Conservation (phyloP, 352 stramenopile genomes). For the Globisporangium recalcitrans region DNA sequence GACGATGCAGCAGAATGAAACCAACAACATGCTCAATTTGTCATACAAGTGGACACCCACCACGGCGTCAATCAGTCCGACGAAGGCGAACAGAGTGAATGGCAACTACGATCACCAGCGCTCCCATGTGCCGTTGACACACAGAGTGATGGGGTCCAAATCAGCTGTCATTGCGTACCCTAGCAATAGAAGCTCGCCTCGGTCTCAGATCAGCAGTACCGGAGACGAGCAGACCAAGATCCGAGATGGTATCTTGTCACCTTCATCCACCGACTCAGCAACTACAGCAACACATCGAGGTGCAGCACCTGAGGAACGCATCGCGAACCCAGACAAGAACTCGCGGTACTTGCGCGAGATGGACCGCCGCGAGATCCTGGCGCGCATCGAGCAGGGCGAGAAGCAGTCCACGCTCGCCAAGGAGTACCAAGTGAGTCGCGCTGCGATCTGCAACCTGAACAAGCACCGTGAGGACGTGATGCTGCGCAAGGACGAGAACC, state of each 20-base stretch:
- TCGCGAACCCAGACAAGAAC: constrained; percentile 18
- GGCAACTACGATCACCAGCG: no score
- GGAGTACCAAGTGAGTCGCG: constrained; percentile 50
- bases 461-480: constrained; percentile 39
- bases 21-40: background rate
- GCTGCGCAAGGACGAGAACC: constrained; percentile 33
- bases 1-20: background rate
- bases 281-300: background rate
- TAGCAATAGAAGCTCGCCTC: background rate
- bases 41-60: constrained; percentile 7
- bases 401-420: constrained; percentile 46
- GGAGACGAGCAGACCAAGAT: background rate
- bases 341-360: constrained; percentile 45
- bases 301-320: background rate
- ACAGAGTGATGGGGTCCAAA: no score
- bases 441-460: constrained; percentile 54
- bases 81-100: background rate
- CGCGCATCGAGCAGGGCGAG: constrained; percentile 33
- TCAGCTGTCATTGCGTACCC: no score
- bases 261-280: background rate
- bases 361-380: constrained; percentile 39
- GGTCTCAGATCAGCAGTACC: background rate
- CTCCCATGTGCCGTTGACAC: no score
- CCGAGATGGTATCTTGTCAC: background rate
- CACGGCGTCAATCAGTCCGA: constrained; percentile 8